These are phyloP conservation scores for Spinacia oleracea DNA, from an alignment of 179 eudicot genomes.

Conservation along the genomic window DNA sequence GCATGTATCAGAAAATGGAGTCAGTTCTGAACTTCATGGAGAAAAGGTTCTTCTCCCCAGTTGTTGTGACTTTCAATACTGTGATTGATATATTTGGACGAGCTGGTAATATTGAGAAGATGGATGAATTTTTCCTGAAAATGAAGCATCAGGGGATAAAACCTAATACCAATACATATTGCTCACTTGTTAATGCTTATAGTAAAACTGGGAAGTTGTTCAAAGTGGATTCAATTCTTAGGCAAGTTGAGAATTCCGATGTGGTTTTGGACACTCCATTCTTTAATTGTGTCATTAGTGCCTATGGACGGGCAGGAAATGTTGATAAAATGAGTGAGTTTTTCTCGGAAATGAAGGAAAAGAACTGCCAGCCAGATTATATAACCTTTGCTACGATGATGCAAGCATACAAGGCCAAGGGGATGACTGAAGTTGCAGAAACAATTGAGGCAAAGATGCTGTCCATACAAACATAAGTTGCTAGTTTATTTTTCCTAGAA, in stretches of 20 bases:
- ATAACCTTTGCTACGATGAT: constrained; percentile 81
- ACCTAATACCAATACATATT: constrained; percentile 79
- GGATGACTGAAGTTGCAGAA: constrained; percentile 51
- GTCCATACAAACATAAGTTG: constrained; percentile 26
- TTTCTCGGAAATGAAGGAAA: constrained; percentile 63
- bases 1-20: constrained; percentile 64
- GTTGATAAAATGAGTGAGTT: constrained; percentile 54
- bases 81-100: constrained; percentile 64
- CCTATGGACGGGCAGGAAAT: constrained; percentile 77
- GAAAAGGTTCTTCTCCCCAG: constrained; percentile 67
- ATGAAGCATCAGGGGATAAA: constrained; percentile 93
- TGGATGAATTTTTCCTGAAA: constrained; percentile 70
- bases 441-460: constrained; percentile 49
- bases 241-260: constrained; percentile 81
- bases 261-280: constrained; percentile 77
- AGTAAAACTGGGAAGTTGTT: constrained; percentile 63
- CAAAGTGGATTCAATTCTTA: constrained; percentile 71
- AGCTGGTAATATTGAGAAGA: constrained; percentile 56
- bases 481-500: constrained; percentile 13
- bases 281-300: constrained; percentile 70
- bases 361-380: constrained; percentile 58
- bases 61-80: constrained; percentile 71
- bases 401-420: constrained; percentile 62
- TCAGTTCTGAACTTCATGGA: constrained; percentile 68
- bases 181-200: constrained; percentile 69